Evolutionary conservation across 495 filamentous ascomycete genomes (phyloP).

Genomic region (Hamigera avellanea): DNA sequence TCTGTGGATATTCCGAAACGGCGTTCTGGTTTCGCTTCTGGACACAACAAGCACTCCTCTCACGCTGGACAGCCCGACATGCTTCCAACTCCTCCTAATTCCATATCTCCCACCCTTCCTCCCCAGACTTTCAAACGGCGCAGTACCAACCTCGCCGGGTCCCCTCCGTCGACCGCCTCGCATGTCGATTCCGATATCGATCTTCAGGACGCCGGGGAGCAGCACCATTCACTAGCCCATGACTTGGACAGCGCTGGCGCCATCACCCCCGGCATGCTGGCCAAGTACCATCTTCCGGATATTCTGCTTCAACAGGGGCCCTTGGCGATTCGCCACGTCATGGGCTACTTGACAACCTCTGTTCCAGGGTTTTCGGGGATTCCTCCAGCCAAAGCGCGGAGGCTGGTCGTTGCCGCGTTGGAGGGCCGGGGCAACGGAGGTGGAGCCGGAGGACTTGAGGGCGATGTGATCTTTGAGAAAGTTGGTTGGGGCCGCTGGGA

Average conservation of each 20-base stretch:
- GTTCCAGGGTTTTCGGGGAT: constrained; percentile 90
- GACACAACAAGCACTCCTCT: constrained; percentile 45
- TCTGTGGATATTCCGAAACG: constrained; percentile 64
- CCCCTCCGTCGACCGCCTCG: constrained; percentile 40
- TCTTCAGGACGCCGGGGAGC: constrained; percentile 53
- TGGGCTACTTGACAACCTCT: constrained; percentile 82
- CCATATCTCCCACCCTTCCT: constrained; percentile 81
- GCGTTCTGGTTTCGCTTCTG: constrained; percentile 49
- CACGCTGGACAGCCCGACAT: constrained; percentile 42
- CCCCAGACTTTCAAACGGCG: constrained; percentile 59
- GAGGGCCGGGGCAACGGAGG: constrained; percentile 59
- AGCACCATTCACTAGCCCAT: constrained; percentile 21
- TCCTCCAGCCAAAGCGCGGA: constrained; percentile 80
- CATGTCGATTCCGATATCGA: constrained; percentile 84
- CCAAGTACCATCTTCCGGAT: constrained; percentile 82
- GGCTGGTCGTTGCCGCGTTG: constrained; percentile 74
- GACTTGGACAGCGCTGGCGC: constrained; percentile 59
- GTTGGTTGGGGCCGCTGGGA: constrained; percentile 97
- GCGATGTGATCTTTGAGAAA: constrained; percentile 87
- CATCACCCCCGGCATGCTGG: constrained; percentile 78
- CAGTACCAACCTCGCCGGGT: constrained; percentile 30
- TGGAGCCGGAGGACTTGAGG: constrained; percentile 50
- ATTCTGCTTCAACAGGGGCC: constrained; percentile 85
- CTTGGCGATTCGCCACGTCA: constrained; percentile 86
- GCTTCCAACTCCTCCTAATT: constrained; percentile 90